phyloP scores from a whole-genome alignment of 495 filamentous ascomycete genomes.

The Neurospora pannonica region DNA sequence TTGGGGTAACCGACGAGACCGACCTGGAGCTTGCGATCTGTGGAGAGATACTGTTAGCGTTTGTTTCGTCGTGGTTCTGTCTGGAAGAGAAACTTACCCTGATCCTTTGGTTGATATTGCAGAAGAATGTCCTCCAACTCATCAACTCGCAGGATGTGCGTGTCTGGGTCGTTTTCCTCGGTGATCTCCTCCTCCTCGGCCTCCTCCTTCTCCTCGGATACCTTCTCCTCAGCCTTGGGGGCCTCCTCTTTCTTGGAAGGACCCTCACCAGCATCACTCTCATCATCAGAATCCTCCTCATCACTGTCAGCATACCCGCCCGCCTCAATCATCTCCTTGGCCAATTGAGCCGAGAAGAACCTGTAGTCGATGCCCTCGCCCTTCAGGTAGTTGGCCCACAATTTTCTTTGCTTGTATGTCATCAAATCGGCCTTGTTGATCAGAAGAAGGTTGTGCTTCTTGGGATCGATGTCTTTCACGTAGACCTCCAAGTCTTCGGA shows the following conservation, averaged over 20 bases:
- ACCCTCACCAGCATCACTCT: constrained; percentile 25
- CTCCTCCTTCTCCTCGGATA: constrained; percentile 33
- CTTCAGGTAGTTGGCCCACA: constrained; percentile 86
- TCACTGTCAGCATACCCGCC: constrained; percentile 37
- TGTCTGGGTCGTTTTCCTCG: constrained; percentile 46
- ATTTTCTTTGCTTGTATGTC: constrained; percentile 71
- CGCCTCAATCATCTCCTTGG: constrained; percentile 78
- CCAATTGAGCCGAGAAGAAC: constrained; percentile 91
- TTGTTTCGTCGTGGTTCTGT: background rate
- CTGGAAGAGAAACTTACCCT: constrained; percentile 25
- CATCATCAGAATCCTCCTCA: constrained; percentile 18
- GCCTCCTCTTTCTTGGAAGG: constrained; percentile 11
- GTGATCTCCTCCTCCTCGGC: constrained; percentile 19
- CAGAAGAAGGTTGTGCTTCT: constrained; percentile 84
- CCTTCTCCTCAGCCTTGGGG: constrained; percentile 26
- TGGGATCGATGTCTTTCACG: constrained; percentile 80
- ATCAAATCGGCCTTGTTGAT: constrained; percentile 99
- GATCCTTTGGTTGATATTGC: constrained; percentile 52
- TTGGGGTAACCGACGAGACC: constrained; percentile 98
- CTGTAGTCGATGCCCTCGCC: constrained; percentile 71
- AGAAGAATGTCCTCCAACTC: constrained; percentile 88
- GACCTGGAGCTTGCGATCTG: constrained; percentile 67
- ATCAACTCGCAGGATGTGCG: constrained; percentile 79
- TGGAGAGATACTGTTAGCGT: background rate
- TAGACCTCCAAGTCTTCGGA: constrained; percentile 90